phyloP scores from a whole-genome alignment of 495 filamentous ascomycete genomes.

The Xylaria palmicola region DNA sequence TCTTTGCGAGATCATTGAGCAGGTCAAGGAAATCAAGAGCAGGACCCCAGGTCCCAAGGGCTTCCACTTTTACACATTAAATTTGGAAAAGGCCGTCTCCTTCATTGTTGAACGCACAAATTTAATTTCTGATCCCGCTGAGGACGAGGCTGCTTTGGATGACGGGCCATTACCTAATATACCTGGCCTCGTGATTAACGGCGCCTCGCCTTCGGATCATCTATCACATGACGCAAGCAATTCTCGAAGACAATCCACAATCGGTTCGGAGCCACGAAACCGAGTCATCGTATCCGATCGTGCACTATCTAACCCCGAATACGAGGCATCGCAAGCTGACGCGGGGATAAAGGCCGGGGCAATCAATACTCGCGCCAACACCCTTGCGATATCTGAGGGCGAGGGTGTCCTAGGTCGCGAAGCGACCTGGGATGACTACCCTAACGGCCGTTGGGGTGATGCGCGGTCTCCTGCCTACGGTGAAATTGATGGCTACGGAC shows the following conservation, averaged over 20 bases:
- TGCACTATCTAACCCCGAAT: conserved; percentile 51
- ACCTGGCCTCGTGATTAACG: conserved; percentile 38
- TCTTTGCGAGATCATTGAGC: conserved; percentile 65
- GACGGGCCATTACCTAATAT: conserved; percentile 45
- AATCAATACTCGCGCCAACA: conserved; percentile 69
- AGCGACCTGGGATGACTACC: conserved; percentile 98
- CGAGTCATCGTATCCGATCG: conserved; percentile 73
- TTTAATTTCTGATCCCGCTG: conserved; percentile 67
- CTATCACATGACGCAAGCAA: conserved; percentile 18
- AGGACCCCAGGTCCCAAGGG: conserved; percentile 60
- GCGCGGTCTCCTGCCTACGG: conserved; percentile 87
- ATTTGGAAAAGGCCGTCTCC: conserved; percentile 92
- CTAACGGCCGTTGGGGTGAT: conserved; percentile 96
- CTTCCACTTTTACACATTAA: conserved; percentile 97
- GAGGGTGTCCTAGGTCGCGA: conserved; percentile 87
- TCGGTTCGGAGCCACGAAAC: conserved; percentile 72
- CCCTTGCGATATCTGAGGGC: conserved; percentile 89
- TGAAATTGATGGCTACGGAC: conserved; percentile 94
- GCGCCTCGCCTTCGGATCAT: conserved; percentile 25
- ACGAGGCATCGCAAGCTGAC: conserved; percentile 65
- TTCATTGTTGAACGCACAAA: conserved; percentile 84
- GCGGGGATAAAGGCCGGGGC: conserved; percentile 60
- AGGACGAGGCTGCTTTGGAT: conserved; percentile 45
- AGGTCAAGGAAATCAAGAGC: conserved; percentile 62
- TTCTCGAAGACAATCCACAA: conserved; percentile 42